phyloP scores from a whole-genome alignment of 176 grass and related monocot species.

The Sorghum bicolor region Sorghum_bicolor_NCBIv3 NC_012870.2:66779001-66779500 shows the following conservation, averaged over 20 bases:
- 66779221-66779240: not conserved
- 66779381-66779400: constrained; percentile 59
- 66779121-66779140: not conserved
- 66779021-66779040: not conserved
- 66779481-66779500: constrained; percentile 26
- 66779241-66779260: not conserved
- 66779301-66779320: constrained; percentile 70
- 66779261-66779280: not conserved
- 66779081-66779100: not conserved
- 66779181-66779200: not conserved
- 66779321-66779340: constrained; percentile 94
- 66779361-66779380: constrained; percentile 62
- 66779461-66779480: constrained; percentile 55
- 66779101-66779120: not conserved
- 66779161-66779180: not conserved
- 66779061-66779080: not conserved
- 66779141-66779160: not conserved
- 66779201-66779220: not conserved
- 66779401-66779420: constrained; percentile 92
- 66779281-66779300: not conserved
- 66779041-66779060: constrained; percentile 7
- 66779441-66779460: constrained; percentile 90
- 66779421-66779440: constrained; percentile 71
- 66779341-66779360: constrained; percentile 80
- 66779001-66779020: constrained; percentile 2